phyloP scores from a whole-genome alignment of 257 asterid species.

The Ocimum tenuiflorum region DNA sequence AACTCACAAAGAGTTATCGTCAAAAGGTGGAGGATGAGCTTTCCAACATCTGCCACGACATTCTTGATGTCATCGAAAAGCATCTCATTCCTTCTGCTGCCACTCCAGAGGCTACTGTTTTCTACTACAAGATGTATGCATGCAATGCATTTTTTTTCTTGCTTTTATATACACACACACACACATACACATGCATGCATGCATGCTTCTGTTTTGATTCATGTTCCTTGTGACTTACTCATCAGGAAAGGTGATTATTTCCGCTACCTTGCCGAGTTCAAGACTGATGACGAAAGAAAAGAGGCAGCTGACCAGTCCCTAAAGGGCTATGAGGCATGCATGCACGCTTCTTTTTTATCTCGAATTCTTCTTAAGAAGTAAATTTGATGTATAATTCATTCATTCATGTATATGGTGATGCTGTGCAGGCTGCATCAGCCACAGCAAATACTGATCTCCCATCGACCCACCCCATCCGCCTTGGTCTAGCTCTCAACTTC shows the following conservation, averaged over 20 bases:
- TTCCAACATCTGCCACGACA: constrained; percentile 71
- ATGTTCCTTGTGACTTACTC: not conserved
- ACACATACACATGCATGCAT: too few species aligned
- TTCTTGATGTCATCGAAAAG: constrained; percentile 63
- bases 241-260: constrained; percentile 88
- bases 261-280: constrained; percentile 90
- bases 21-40: constrained; percentile 88
- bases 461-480: constrained; percentile 94
- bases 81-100: constrained; percentile 76
- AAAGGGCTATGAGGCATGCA: constrained; percentile 80
- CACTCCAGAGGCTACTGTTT: constrained; percentile 85
- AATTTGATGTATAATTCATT: not conserved
- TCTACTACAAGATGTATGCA: constrained; percentile 74
- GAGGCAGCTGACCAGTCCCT: constrained; percentile 81
- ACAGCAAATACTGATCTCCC: constrained; percentile 72
- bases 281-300: constrained; percentile 63
- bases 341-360: not conserved
- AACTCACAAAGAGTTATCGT: constrained; percentile 61
- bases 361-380: too few species aligned
- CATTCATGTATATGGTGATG: too few species aligned
- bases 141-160: too few species aligned
- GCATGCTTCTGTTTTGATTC: too few species aligned
- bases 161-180: too few species aligned
- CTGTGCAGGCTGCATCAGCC: constrained; percentile 71
- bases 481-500: constrained; percentile 92